These are phyloP conservation scores for Diospyros lotus DNA, from an alignment of 148 eudicot genomes.

Conservation along the genomic window DNA sequence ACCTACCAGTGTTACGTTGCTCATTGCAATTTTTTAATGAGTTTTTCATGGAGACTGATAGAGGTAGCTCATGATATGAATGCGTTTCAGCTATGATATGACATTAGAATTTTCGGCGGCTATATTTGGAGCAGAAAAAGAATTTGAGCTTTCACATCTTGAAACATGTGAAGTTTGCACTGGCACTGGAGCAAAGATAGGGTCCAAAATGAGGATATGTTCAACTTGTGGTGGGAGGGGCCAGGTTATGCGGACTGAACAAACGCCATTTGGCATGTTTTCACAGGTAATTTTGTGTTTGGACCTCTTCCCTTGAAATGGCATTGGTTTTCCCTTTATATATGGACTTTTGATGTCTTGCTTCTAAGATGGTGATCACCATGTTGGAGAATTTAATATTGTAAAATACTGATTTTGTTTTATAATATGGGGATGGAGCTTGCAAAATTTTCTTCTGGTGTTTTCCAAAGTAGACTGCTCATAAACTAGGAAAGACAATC, in stretches of 20 bases:
- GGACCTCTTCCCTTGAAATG: background rate
- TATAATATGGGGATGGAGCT: background rate
- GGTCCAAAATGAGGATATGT: slow-evolving; percentile 90
- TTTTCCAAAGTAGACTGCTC: background rate
- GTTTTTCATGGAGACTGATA: background rate
- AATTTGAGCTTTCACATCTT: slow-evolving; percentile 85
- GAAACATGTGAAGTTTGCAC: slow-evolving; percentile 83
- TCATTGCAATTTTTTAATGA: too few relatives aligned
- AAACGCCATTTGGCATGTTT: slow-evolving; percentile 95
- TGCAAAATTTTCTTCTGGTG: background rate
- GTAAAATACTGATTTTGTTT: background rate
- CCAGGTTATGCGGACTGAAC: slow-evolving; percentile 99
- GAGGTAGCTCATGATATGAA: slow-evolving; percentile 33
- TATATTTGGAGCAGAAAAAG: slow-evolving; percentile 88
- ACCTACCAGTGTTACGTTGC: background rate
- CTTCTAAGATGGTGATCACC: background rate
- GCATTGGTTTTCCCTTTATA: slow-evolving; percentile 6
- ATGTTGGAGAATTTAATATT: background rate
- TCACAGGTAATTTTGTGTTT: slow-evolving; percentile 65
- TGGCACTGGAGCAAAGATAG: slow-evolving; percentile 93
- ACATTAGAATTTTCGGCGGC: slow-evolving; percentile 78
- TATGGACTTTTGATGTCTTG: background rate
- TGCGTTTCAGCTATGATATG: slow-evolving; percentile 86
- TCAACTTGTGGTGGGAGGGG: slow-evolving; percentile 99
- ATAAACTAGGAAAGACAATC: background rate